Evolutionary conservation across 176 grass and related monocot species (phyloP).

Genomic region (Zea luxurians): DNA sequence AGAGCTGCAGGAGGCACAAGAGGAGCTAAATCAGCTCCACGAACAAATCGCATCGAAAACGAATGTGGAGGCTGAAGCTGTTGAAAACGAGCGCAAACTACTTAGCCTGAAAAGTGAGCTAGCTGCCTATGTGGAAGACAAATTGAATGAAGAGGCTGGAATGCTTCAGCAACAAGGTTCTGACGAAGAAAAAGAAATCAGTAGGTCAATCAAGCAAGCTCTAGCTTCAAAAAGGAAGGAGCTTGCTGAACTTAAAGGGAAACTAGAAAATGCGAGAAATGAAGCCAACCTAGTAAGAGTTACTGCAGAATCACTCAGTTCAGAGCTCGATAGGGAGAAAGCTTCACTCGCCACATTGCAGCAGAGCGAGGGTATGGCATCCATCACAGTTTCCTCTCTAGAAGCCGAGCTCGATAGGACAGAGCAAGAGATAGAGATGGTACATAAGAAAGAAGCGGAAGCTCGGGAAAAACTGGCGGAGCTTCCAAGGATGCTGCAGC

Average conservation of each 20-base stretch:
- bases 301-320: constrained; percentile 53
- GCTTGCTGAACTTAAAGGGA: constrained; percentile 63
- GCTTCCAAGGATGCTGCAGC: constrained; percentile 84
- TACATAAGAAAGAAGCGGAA: constrained; percentile 65
- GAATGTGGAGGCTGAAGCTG: constrained; percentile 48
- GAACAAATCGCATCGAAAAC: constrained; percentile 57
- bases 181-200: constrained; percentile 57
- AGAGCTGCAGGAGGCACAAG: constrained; percentile 71
- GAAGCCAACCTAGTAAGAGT: constrained; percentile 59
- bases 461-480: constrained; percentile 63
- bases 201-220: constrained; percentile 54
- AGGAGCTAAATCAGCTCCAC: constrained; percentile 60
- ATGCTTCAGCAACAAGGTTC: constrained; percentile 40
- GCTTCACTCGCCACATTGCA: constrained; percentile 65
- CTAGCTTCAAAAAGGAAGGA: constrained; percentile 62
- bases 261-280: constrained; percentile 55
- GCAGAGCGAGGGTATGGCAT: constrained; percentile 85
- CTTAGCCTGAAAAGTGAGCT: constrained; percentile 59
- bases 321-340: constrained; percentile 70
- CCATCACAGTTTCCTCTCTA: constrained; percentile 77
- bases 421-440: constrained; percentile 68
- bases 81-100: constrained; percentile 48
- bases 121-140: constrained; percentile 58
- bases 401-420: constrained; percentile 76
- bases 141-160: constrained; percentile 58